Conservation (phyloP, 331 rosid genomes). For the Spiraea crenata region DNA sequence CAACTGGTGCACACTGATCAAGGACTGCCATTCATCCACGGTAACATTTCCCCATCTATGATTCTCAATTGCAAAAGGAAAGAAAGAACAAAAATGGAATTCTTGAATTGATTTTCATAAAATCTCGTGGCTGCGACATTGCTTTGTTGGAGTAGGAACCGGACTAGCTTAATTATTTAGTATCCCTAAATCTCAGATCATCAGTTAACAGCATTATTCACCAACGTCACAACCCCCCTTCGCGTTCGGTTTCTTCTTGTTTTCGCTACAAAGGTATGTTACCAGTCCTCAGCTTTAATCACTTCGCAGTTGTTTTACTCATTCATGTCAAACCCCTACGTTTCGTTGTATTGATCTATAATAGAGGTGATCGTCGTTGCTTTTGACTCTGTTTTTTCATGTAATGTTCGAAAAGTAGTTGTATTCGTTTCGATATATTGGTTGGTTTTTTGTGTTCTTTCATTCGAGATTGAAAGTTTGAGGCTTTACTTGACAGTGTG, state of each 20-base stretch:
- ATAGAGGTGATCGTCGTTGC: neutral
- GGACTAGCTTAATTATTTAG: neutral
- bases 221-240: neutral
- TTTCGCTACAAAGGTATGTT: neutral
- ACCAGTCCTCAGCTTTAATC: neutral
- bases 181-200: neutral
- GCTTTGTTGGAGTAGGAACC: slow-evolving; percentile 16
- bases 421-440: neutral
- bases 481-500: neutral
- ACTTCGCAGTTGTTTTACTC: neutral
- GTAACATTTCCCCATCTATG: too few relatives aligned
- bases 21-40: neutral
- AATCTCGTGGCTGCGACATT: neutral
- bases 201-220: neutral
- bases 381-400: neutral
- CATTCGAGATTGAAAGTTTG: neutral
- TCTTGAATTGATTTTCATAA: neutral
- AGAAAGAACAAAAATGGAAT: too few relatives aligned
- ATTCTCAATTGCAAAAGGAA: too few relatives aligned
- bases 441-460: neutral
- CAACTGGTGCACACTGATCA: neutral
- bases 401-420: neutral
- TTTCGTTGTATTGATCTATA: neutral
- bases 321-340: neutral
- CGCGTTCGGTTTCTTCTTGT: too few relatives aligned